Evolutionary conservation across 306 rosid species (phyloP), one percentile per base, ranked within the genome.

Genomic region (Pterocarpus macrocarpus): DNA sequence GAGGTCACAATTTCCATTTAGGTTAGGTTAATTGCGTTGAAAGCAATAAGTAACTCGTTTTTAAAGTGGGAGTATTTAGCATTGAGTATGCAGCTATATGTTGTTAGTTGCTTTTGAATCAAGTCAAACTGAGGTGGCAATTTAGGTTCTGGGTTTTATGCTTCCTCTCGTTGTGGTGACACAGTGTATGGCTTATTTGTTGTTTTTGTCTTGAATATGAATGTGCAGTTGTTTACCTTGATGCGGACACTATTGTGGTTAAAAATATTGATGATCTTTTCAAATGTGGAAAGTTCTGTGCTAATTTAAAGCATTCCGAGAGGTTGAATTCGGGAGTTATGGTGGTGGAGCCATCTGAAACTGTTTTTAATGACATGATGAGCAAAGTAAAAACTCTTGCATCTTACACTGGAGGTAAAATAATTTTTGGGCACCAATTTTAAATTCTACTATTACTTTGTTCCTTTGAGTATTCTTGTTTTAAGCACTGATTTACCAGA

Each of bases 271-370:
- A 96, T 57, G 98, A 94, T 92, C 97, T 96, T 73, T 96, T 96
- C 89, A 86, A 96, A 87, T 96, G 98, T 82, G 71, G 88, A 72
- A 93, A 93, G 63, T 96, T 96, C 78, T 96, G 99, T 77, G 99
- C 99, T 47, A 96, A 96, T 83, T 88, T 96, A 89, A 96, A 96
- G 97, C 99, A 96, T 90, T 96, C 99, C 2, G 99, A 96, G 94
- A 89, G 94, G 85, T 85, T 96, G 86, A 96, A 96, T 84, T 96
- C 99, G 0, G 99, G 99, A 69, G 99, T 96, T 78, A 92, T 96
- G 98, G 98, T 94, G 67, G 94, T 96, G 68, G 92, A 96, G 87
- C 97, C 98, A 38, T 96, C 99, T 35, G 89, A 78, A 78, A 77
- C 91, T 32, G 38, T 96, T 82, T 96, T 96, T 66, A 86, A 91